Percentiles rank a stretch among this genome's conserved stretches.
Conservation (phyloP, 495 filamentous ascomycete species). For the Penicillium tannophilum region DNA sequence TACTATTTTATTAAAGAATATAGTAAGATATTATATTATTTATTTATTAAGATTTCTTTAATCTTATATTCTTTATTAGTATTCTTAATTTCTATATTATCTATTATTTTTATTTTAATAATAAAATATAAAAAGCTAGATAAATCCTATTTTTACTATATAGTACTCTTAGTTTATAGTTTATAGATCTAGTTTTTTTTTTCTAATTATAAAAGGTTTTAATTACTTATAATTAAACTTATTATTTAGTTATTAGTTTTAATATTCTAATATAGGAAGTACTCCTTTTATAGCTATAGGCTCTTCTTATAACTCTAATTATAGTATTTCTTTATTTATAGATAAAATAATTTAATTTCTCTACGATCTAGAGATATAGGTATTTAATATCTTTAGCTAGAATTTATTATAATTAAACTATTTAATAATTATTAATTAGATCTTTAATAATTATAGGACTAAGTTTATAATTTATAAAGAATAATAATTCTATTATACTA, state of each 20-base stretch:
- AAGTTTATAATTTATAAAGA: slow-evolving; percentile 2
- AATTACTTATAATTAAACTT: slow-evolving; percentile 35
- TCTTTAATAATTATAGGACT: too few relatives aligned
- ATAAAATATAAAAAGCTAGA: slow-evolving; percentile 18
- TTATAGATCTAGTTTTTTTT: slow-evolving; percentile 16
- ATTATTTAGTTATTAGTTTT: slow-evolving; percentile 5
- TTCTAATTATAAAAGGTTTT: slow-evolving; percentile 12
- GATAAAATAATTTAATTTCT: slow-evolving; percentile 16
- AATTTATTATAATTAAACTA: not conserved
- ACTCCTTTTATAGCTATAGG: slow-evolving; percentile 25
- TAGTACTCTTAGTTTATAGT: slow-evolving; percentile 16
- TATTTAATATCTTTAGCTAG: too few relatives aligned
- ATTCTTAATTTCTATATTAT: slow-evolving; percentile 9
- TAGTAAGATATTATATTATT: slow-evolving; percentile 4
- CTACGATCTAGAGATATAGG: slow-evolving; percentile 15
- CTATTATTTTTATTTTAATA: slow-evolving; percentile 14
- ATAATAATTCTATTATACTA: slow-evolving; percentile 1
- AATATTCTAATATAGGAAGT: too few relatives aligned
- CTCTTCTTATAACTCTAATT: slow-evolving; percentile 15
- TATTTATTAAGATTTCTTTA: slow-evolving; percentile 10
- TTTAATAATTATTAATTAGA: too few relatives aligned
- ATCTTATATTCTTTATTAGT: slow-evolving; percentile 19
- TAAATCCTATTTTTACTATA: slow-evolving; percentile 15
- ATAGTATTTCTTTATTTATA: too few relatives aligned
- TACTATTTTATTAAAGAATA: slow-evolving; percentile 14